Conservation (phyloP, 768 basidiomycete genomes). For the Boletus rufocinnamomeus region DNA sequence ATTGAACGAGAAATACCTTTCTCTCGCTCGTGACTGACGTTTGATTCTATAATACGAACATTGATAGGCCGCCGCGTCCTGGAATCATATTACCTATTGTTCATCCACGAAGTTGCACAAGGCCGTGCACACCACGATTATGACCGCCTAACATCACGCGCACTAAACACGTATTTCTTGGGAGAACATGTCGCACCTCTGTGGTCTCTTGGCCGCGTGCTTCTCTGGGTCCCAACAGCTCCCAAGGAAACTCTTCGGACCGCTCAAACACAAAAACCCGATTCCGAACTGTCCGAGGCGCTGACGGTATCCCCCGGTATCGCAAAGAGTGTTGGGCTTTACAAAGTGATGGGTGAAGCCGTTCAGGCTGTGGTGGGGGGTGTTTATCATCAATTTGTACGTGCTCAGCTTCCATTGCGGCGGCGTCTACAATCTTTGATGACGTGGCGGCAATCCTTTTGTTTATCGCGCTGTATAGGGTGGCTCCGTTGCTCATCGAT, state of each 20-base stretch:
- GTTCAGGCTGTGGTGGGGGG: slow-evolving; percentile 78
- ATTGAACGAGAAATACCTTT: not conserved
- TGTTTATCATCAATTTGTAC: slow-evolving; percentile 77
- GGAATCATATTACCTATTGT: slow-evolving; percentile 72
- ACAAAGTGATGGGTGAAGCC: slow-evolving; percentile 76
- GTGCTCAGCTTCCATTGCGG: slow-evolving; percentile 37
- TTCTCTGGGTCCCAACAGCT: slow-evolving; percentile 73
- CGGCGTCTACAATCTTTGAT: slow-evolving; percentile 8
- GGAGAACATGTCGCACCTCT: slow-evolving; percentile 72
- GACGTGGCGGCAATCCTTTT: slow-evolving; percentile 9
- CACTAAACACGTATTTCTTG: slow-evolving; percentile 68
- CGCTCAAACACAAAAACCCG: slow-evolving; percentile 16
- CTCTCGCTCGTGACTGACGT: slow-evolving; percentile 1
- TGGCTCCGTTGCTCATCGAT: slow-evolving; percentile 35
- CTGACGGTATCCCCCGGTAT: slow-evolving; percentile 37
- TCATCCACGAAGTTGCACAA: slow-evolving; percentile 58
- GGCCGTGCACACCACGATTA: slow-evolving; percentile 54
- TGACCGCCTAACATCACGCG: slow-evolving; percentile 54
- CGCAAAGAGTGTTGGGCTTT: slow-evolving; percentile 61
- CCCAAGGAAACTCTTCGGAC: slow-evolving; percentile 37
- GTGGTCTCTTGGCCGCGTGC: slow-evolving; percentile 74
- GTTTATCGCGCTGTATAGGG: slow-evolving; percentile 20
- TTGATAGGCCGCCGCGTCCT: slow-evolving; percentile 71
- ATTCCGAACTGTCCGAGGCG: slow-evolving; percentile 31
- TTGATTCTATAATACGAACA: not conserved